A percentile compares a stretch with the other conserved stretches of the same genome.
Evolutionary conservation across 768 basidiomycete genomes (phyloP).

Genomic region (Suillus subalutaceus): DNA sequence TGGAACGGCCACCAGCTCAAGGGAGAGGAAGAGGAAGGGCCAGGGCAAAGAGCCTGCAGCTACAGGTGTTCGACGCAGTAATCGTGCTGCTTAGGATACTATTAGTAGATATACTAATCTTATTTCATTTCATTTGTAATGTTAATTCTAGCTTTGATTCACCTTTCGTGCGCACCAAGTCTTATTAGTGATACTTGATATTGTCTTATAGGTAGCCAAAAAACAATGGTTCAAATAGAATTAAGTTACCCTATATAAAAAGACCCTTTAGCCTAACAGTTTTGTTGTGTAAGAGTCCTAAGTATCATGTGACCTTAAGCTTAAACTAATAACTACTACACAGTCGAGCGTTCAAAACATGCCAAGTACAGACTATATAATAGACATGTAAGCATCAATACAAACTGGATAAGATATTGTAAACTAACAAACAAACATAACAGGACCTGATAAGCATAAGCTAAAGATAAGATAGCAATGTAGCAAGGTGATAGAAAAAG

Average conservation of each 20-base stretch:
- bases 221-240: background rate
- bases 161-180: background rate
- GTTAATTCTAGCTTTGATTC: background rate
- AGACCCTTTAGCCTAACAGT: background rate
- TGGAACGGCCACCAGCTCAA: background rate
- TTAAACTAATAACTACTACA: background rate
- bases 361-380: background rate
- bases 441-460: background rate
- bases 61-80: background rate
- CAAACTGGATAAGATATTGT: background rate
- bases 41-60: background rate
- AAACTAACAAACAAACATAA: background rate
- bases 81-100: background rate
- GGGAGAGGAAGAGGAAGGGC: background rate
- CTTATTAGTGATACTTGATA: background rate
- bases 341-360: background rate
- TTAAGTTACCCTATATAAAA: background rate
- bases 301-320: background rate
- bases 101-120: background rate
- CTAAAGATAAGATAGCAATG: background rate
- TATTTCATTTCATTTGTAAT: background rate
- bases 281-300: background rate
- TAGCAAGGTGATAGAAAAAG: background rate
- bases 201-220: constrained; percentile 2
- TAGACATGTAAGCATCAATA: background rate